phyloP scores from a whole-genome alignment of 495 filamentous ascomycete genomes.

The Collariella sp. region DNA sequence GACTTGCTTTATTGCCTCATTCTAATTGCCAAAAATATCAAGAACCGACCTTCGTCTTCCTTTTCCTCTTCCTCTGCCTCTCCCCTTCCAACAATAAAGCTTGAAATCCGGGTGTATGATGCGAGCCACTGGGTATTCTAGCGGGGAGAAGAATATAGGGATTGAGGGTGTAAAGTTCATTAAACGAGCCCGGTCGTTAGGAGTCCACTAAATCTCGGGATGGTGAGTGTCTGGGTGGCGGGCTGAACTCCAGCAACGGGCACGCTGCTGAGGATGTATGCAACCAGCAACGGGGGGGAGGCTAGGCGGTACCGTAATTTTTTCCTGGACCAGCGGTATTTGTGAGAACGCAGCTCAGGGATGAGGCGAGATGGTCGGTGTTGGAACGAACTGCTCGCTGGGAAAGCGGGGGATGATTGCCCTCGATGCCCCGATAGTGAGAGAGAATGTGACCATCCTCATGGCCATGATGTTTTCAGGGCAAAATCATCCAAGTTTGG shows the following conservation, averaged over 20 bases:
- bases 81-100: constrained; percentile 22
- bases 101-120: constrained; percentile 42
- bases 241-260: constrained; percentile 16
- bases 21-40: no score
- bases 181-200: constrained; percentile 39
- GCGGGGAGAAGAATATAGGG: constrained; percentile 25
- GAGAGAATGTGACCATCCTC: no score
- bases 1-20: no score
- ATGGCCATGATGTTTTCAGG: no score
- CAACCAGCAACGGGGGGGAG: constrained; percentile 43
- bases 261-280: constrained; percentile 40
- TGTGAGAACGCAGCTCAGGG: constrained; percentile 34
- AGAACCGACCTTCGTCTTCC: no score
- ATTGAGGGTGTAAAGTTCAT: constrained; percentile 31
- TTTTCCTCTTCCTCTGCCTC: no score
- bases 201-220: constrained; percentile 35
- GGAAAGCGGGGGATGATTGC: no score
- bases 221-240: neutral
- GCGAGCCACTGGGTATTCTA: constrained; percentile 40
- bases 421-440: no score
- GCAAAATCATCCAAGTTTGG: no score
- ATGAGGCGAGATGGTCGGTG: constrained; percentile 9
- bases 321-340: constrained; percentile 41
- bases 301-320: constrained; percentile 36
- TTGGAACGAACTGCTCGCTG: neutral